Evolutionary conservation across 208 protist species (phyloP).

Genomic region (Herpetomonas muscarum): DNA sequence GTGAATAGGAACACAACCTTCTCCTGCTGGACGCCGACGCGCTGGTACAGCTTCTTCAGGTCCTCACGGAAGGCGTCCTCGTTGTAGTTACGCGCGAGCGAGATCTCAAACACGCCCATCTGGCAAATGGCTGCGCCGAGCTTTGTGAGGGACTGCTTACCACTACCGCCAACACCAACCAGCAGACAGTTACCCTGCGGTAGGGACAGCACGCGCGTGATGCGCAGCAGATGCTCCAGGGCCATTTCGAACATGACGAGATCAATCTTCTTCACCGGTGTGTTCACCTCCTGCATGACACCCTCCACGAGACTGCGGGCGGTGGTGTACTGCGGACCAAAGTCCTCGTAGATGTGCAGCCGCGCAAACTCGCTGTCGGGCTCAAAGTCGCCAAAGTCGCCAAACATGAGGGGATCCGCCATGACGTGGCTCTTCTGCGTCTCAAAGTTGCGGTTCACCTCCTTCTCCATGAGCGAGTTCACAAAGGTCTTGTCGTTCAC

Average conservation of each 20-base stretch:
- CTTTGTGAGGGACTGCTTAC: constrained; percentile 97
- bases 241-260: constrained; percentile 99
- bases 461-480: constrained; percentile 55
- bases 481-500: constrained; percentile 92
- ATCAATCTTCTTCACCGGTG: constrained; percentile 89
- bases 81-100: constrained; percentile 95
- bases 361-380: constrained; percentile 72
- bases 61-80: constrained; percentile 98
- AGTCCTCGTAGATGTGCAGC: constrained; percentile 92
- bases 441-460: constrained; percentile 79
- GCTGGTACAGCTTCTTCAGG: constrained; percentile 96
- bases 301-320: constrained; percentile 86
- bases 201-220: constrained; percentile 95
- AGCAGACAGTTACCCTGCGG: constrained; percentile 96
- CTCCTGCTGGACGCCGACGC: constrained; percentile 90
- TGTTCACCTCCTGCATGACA: constrained; percentile 95
- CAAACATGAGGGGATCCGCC: constrained; percentile 93
- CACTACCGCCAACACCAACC: constrained; percentile 97
- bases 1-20: constrained; percentile 98
- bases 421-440: constrained; percentile 49
- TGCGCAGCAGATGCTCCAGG: constrained; percentile 95
- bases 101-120: constrained; percentile 97
- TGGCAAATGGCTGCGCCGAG: constrained; percentile 93
- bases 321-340: constrained; percentile 76
- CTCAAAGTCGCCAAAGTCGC: constrained; percentile 94